Evolutionary conservation across 345 rosid genomes (phyloP).

Genomic region (Geranium brycei): DNA sequence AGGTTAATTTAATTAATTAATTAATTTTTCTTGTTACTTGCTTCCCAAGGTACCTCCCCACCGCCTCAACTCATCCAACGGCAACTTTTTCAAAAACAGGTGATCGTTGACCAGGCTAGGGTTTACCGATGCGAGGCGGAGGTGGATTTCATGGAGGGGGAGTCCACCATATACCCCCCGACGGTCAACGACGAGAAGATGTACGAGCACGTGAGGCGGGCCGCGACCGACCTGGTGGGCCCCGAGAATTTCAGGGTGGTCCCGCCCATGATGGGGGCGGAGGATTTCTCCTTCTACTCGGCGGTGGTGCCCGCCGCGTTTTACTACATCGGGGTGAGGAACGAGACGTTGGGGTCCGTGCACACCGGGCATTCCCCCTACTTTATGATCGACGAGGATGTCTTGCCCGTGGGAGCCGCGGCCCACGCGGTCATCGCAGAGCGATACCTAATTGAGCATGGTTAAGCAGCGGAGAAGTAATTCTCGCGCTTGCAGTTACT

Average conservation of each 20-base stretch:
- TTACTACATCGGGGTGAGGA: conserved; percentile 70
- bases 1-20: conserved; percentile 23
- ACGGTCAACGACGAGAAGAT: conserved; percentile 45
- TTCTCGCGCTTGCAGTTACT: no score
- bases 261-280: conserved; percentile 82
- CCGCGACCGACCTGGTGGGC: conserved; percentile 47
- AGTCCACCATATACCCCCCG: conserved; percentile 54
- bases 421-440: conserved; percentile 73
- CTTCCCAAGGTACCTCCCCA: no score
- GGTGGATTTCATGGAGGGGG: conserved; percentile 61
- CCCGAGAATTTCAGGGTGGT: conserved; percentile 40
- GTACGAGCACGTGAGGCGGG: conserved; percentile 68
- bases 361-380: conserved; percentile 68
- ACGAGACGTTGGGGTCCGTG: conserved; percentile 55
- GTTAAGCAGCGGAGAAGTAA: neutral
- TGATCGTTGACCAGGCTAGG: conserved; percentile 51
- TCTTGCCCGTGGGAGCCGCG: conserved; percentile 67
- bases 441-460: conserved; percentile 49
- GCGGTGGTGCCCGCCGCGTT: conserved; percentile 60
- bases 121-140: conserved; percentile 55
- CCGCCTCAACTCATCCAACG: no score
- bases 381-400: conserved; percentile 82
- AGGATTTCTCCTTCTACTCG: conserved; percentile 78
- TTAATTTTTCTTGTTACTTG: no score
- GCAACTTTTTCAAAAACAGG: conserved; percentile 22